Base-by-base conservation (phyloP, 73 alveolate species). In the Symbiodinium pilosum region DNA sequence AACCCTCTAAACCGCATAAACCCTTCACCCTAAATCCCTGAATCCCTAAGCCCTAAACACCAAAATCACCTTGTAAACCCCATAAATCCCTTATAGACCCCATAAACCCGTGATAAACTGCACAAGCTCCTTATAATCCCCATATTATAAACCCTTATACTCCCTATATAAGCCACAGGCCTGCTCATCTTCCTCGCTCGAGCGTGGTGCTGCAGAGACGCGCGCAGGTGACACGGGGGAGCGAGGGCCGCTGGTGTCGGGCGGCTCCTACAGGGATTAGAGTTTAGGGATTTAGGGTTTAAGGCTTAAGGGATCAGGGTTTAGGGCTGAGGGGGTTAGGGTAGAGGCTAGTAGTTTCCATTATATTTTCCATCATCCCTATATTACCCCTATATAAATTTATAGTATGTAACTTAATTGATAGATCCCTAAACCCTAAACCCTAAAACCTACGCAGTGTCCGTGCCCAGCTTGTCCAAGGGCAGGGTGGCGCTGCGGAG, bases 401-500 rank as follows among this genome's bases (percentile, higher is more conserved):
- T n/a, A n/a, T n/a, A n/a, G n/a, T n/a, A n/a, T n/a, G n/a, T n/a
- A n/a, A n/a, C n/a, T n/a, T n/a, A n/a, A n/a, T n/a, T n/a, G n/a
- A n/a, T n/a, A n/a, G n/a, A n/a, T n/a, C n/a, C n/a, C 81, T n/a
- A 26, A 64, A 26, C 40, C 39, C 30, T n/a, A 64, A 64, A 64
- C 38, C 77, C 77, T 12, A 21, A 24, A 64, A 20, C 81, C 81
- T 0, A 64, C 81, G 2, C 81, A n/a, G 81, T 28, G 3, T 32
- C 81, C 81, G 34, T 9, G 1, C 81, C 81, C 38, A 64, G 5
- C 38, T 26, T n/a, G 34, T 64, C 81, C 38, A 64, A 38, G 81
- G 81, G 81, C 39, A 64, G 81, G 4, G 81, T 64, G 38, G 81
- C 81, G 81, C 81, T 64, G 38, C 81, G 81, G 39, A 64, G 81